A percentile compares a stretch with the other conserved stretches of the same genome.
Evolutionary conservation across 139 green algal species (phyloP).

Genomic region (Astrephomene gubernaculifera): DNA sequence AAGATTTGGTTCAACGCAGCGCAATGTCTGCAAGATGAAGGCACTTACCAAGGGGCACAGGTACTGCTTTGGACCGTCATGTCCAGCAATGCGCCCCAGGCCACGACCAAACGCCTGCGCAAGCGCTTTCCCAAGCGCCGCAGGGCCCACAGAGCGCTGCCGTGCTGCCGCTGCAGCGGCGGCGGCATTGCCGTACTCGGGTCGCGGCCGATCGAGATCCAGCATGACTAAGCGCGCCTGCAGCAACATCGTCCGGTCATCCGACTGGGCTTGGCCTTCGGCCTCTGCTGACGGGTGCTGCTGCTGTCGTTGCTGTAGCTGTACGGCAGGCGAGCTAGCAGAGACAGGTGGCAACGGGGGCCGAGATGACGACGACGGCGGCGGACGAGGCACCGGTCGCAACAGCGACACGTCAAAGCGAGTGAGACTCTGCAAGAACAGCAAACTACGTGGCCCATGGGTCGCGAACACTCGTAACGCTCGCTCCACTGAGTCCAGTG

Average conservation of each 20-base stretch:
- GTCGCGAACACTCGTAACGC: not conserved
- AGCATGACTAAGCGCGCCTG: conserved; percentile 11
- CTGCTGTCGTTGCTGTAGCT: not conserved
- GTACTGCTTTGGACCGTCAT: conserved; percentile 10
- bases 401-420: conserved; percentile 25
- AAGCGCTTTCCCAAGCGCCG: conserved; percentile 7
- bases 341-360: no score
- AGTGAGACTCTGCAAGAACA: conserved; percentile 16
- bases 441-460: conserved; percentile 24
- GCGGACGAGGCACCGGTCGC: not conserved
- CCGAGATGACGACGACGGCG: not conserved
- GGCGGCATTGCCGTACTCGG: not conserved
- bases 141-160: not conserved
- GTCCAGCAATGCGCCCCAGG: not conserved
- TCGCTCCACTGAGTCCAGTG: not conserved
- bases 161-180: conserved; percentile 6
- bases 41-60: conserved; percentile 9
- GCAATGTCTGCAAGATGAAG: not conserved
- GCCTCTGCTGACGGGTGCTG: not conserved
- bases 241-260: conserved; percentile 20
- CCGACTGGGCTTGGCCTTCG: no score
- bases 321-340: no score
- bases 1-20: no score
- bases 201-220: conserved; percentile 14
- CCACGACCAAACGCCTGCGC: conserved; percentile 2